Evolutionary conservation across 2,329 filamentous ascomycete genomes (phyloP).

Genomic region (Calonectria leucothoes): DNA sequence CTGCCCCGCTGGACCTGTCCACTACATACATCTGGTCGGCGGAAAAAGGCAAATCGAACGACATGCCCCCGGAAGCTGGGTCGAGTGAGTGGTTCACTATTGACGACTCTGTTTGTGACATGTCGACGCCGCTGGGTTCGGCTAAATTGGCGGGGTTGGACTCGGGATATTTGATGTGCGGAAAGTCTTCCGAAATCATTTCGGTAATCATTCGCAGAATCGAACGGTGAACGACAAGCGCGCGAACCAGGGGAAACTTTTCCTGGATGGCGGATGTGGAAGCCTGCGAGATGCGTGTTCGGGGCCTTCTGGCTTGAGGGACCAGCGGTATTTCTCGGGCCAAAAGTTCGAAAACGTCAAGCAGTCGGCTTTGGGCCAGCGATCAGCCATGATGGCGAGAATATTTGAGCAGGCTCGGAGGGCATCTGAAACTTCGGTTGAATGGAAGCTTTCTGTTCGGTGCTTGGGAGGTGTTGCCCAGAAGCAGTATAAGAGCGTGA

Average conservation of each 20-base stretch:
- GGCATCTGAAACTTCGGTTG: slow-evolving; percentile 46
- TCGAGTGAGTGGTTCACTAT: background rate
- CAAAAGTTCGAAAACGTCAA: slow-evolving; percentile 50
- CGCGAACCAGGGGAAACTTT: slow-evolving; percentile 25
- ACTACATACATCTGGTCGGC: slow-evolving; percentile 10
- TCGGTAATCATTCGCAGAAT: slow-evolving; percentile 20
- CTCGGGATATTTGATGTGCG: background rate
- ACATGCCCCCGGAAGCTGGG: background rate
- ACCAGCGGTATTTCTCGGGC: slow-evolving; percentile 37
- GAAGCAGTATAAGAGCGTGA: slow-evolving; percentile 51
- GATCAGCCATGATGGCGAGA: slow-evolving; percentile 49
- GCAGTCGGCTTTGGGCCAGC: slow-evolving; percentile 49
- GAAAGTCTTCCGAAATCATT: slow-evolving; percentile 22
- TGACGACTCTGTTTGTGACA: background rate
- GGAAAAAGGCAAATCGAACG: slow-evolving; percentile 12
- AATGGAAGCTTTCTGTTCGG: slow-evolving; percentile 43
- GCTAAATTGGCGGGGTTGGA: background rate
- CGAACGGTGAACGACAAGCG: slow-evolving; percentile 12
- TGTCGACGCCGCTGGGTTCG: background rate
- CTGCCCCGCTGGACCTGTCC: background rate
- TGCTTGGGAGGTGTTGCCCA: slow-evolving; percentile 46
- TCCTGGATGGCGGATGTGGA: slow-evolving; percentile 18
- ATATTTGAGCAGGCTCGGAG: slow-evolving; percentile 49
- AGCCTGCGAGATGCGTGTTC: background rate
- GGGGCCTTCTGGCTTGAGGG: slow-evolving; percentile 6